These are phyloP conservation scores for Magnaporthiopsis incrustans DNA, from an alignment of 2,329 filamentous ascomycete species.

Conservation along the genomic window DNA sequence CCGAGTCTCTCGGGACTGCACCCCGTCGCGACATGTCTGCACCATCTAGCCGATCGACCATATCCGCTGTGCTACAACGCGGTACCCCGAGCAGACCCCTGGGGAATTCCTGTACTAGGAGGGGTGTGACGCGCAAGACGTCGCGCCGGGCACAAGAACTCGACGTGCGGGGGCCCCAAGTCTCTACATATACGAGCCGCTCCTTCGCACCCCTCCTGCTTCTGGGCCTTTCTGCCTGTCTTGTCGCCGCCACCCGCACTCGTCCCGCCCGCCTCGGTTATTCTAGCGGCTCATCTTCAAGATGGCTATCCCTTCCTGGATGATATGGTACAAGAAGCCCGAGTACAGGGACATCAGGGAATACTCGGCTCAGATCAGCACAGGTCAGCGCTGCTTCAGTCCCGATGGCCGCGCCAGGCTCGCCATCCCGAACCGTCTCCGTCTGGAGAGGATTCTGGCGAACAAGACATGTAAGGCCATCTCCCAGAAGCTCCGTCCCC, in stretches of 20 bases:
- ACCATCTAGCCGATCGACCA: too few relatives aligned
- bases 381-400: conserved; percentile 26
- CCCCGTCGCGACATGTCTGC: too few relatives aligned
- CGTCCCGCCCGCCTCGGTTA: too few relatives aligned
- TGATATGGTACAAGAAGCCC: conserved; percentile 41
- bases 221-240: not conserved
- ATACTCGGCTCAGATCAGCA: conserved; percentile 29
- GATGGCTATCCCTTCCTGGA: conserved; percentile 26
- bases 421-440: conserved; percentile 30
- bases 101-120: not conserved
- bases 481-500: not conserved
- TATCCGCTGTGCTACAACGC: not conserved
- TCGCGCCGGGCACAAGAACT: not conserved
- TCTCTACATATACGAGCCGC: not conserved
- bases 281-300: not conserved
- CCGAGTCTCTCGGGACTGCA: too few relatives aligned
- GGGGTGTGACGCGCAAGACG: not conserved
- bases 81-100: not conserved
- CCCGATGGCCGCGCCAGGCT: conserved; percentile 27
- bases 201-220: not conserved
- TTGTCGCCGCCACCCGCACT: not conserved
- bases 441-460: conserved; percentile 35
- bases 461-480: conserved; percentile 35
- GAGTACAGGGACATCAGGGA: conserved; percentile 39
- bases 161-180: too few relatives aligned